These are phyloP conservation scores for Phialophora macrospora DNA, from an alignment of 2,329 filamentous ascomycete genomes.

Conservation along the genomic window DNA sequence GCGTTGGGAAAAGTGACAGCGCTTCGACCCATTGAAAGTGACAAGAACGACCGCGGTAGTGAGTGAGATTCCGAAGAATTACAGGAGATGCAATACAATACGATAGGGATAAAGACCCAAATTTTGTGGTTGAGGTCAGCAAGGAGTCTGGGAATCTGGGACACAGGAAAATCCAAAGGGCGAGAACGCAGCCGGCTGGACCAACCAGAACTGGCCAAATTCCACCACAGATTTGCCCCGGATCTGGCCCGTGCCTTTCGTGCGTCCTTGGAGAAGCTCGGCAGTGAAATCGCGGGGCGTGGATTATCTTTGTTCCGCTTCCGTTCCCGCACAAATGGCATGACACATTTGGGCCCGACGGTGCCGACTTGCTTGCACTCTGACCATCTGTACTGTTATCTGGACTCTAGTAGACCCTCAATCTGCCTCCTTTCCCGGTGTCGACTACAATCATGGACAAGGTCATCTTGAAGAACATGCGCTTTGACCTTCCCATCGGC, in stretches of 20 bases:
- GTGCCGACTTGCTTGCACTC: background rate
- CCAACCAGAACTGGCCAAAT: constrained; percentile 5
- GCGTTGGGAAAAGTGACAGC: constrained; percentile 25
- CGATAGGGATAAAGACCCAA: background rate
- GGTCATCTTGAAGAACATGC: constrained; percentile 48
- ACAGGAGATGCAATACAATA: constrained; percentile 3
- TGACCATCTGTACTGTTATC: background rate
- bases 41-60: constrained; percentile 7
- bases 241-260: constrained; percentile 11
- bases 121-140: constrained; percentile 13
- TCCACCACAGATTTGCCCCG: constrained; percentile 19
- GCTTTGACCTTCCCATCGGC: constrained; percentile 50
- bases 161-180: background rate
- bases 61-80: background rate
- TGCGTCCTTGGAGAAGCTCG: background rate
- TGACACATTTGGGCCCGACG: background rate
- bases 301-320: constrained; percentile 19
- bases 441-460: constrained; percentile 32
- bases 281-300: constrained; percentile 1
- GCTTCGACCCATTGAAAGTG: constrained; percentile 38
- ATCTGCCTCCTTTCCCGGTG: background rate
- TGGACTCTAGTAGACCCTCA: background rate
- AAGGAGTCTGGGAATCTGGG: constrained; percentile 13
- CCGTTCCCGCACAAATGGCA: constrained; percentile 1
- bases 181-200: background rate